Conservation (phyloP, 2,329 filamentous ascomycete genomes). For the Acrodontium crateriforme region DNA sequence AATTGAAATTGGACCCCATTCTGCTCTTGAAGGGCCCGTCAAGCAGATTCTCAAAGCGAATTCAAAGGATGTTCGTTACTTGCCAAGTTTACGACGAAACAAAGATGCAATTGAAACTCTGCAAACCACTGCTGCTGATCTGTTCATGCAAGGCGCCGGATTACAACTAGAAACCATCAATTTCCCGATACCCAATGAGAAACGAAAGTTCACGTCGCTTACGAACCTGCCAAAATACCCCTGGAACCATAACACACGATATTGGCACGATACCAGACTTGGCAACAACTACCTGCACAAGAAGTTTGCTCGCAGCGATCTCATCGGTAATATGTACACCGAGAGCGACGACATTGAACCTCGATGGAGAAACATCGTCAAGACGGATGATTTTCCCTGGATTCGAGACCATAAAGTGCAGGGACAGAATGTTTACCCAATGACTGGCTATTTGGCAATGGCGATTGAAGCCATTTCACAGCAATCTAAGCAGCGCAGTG, state of each 20-base stretch:
- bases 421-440: constrained; percentile 17
- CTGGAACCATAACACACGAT: constrained; percentile 2
- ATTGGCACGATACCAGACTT: constrained; percentile 1
- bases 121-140: neutral
- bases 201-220: neutral
- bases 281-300: neutral
- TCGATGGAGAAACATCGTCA: constrained; percentile 1
- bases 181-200: neutral
- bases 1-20: constrained; percentile 35
- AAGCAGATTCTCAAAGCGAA: constrained; percentile 18
- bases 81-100: neutral
- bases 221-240: constrained; percentile 1
- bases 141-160: constrained; percentile 1
- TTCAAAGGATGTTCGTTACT: neutral
- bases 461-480: constrained; percentile 5
- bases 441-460: constrained; percentile 7
- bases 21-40: constrained; percentile 29
- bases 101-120: neutral
- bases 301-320: neutral
- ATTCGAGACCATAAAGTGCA: constrained; percentile 12
- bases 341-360: neutral
- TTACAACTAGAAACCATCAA: neutral
- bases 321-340: neutral
- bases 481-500: neutral
- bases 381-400: constrained; percentile 7